A percentile compares a stretch with the other conserved stretches of the same genome.
phyloP scores from a whole-genome alignment of 2,329 filamentous ascomycete species.

The Neobulgaria alba region DNA sequence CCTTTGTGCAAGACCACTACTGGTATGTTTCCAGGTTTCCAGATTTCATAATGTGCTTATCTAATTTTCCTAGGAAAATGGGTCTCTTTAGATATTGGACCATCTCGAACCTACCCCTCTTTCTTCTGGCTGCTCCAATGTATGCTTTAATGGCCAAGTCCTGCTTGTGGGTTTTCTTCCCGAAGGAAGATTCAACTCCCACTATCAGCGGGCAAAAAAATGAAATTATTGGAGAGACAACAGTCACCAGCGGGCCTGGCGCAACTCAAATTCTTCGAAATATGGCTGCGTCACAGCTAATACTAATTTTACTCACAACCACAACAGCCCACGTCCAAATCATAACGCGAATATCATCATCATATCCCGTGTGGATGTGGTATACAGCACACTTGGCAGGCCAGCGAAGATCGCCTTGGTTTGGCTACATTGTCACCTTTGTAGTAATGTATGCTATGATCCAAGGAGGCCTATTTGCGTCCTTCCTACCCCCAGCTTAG shows the following conservation, averaged over 20 bases:
- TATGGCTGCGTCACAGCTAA: constrained; percentile 63
- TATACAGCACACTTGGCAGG: constrained; percentile 48
- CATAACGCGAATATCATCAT: constrained; percentile 79
- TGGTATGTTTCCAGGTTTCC: constrained; percentile 53
- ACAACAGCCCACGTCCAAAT: constrained; percentile 91
- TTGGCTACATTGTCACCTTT: constrained; percentile 33
- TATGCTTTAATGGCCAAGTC: constrained; percentile 59
- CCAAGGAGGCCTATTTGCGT: constrained; percentile 77
- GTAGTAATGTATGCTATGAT: constrained; percentile 77
- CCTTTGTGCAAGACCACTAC: constrained; percentile 81
- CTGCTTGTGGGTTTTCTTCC: constrained; percentile 35
- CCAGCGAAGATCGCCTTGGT: constrained; percentile 2
- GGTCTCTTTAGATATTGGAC: constrained; percentile 92
- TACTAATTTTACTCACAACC: constrained; percentile 63
- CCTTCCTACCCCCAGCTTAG: constrained; percentile 82
- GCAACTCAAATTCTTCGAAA: constrained; percentile 20
- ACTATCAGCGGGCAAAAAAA: too few relatives aligned
- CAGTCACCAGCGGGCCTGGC: not conserved
- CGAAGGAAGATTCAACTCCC: constrained; percentile 1
- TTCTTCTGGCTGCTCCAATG: constrained; percentile 74
- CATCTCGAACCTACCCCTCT: constrained; percentile 74
- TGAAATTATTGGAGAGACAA: too few relatives aligned
- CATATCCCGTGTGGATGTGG: constrained; percentile 84
- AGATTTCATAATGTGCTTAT: not conserved
- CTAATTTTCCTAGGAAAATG: constrained; percentile 56